These are phyloP conservation scores for Camelina laxa DNA, from an alignment of 345 rosid species.

Conservation along the genomic window DNA sequence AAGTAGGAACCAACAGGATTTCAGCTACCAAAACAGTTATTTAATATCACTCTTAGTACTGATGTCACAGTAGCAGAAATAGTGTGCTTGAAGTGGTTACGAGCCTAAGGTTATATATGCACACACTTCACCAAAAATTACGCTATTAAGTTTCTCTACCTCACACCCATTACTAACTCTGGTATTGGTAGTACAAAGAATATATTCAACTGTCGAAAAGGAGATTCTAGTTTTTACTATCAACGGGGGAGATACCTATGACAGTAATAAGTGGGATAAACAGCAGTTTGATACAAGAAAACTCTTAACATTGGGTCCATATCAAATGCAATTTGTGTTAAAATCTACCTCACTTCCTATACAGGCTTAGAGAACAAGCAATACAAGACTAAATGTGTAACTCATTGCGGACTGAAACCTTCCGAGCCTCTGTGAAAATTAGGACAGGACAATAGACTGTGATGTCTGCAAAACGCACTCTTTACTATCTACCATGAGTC, in stretches of 20 bases:
- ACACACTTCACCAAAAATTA: slow-evolving; percentile 3
- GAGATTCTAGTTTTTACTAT: no score
- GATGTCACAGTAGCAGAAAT: slow-evolving; percentile 7
- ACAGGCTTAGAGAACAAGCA: slow-evolving; percentile 22
- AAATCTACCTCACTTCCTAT: slow-evolving; percentile 12
- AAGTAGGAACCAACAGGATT: background rate
- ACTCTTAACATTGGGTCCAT: background rate
- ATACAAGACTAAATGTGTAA: slow-evolving; percentile 42
- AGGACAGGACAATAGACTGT: slow-evolving; percentile 31
- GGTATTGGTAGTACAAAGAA: no score
- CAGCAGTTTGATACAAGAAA: slow-evolving; percentile 28
- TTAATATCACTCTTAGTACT: no score
- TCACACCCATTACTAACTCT: no score
- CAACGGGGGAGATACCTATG: no score
- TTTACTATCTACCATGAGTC: background rate
- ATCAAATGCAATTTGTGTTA: slow-evolving; percentile 28
- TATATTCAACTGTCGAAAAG: no score
- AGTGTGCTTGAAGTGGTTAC: slow-evolving; percentile 32
- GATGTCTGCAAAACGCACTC: slow-evolving; percentile 36
- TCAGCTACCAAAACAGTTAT: background rate
- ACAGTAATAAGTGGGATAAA: slow-evolving; percentile 13
- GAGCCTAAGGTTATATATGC: background rate
- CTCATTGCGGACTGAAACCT: slow-evolving; percentile 40
- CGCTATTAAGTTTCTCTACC: no score
- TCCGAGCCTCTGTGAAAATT: no score